Conservation (phyloP, 139 green algal species). For the Microglena sp. region DNA sequence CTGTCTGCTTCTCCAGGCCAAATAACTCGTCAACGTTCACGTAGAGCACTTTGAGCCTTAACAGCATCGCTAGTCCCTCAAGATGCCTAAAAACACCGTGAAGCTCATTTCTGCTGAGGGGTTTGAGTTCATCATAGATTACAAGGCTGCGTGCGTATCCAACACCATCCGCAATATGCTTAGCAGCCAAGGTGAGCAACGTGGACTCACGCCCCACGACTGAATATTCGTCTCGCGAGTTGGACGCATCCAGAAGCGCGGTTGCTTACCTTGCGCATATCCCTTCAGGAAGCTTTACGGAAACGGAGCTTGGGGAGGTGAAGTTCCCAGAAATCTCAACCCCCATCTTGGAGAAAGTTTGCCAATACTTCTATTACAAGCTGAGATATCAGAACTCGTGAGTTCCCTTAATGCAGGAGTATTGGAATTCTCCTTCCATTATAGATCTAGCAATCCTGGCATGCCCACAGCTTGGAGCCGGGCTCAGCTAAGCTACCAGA, state of each 20-base stretch:
- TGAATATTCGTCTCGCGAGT: too few species aligned
- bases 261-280: background rate
- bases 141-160: slow-evolving; percentile 87
- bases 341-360: slow-evolving; percentile 87
- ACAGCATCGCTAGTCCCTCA: too few species aligned
- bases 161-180: slow-evolving; percentile 98
- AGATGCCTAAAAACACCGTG: slow-evolving; percentile 64
- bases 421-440: background rate
- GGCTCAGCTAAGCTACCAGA: too few species aligned
- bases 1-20: too few species aligned
- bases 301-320: slow-evolving; percentile 81
- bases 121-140: slow-evolving; percentile 94
- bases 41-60: too few species aligned
- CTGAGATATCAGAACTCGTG: slow-evolving; percentile 76
- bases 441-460: background rate
- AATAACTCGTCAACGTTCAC: too few species aligned
- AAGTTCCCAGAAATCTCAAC: slow-evolving; percentile 87
- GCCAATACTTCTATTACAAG: slow-evolving; percentile 99
- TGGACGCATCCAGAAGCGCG: background rate
- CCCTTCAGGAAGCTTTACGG: slow-evolving; percentile 78
- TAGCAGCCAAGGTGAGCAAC: slow-evolving; percentile 61
- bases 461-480: background rate
- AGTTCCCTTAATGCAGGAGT: slow-evolving; percentile 10
- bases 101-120: slow-evolving; percentile 91
- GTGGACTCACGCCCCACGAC: background rate